Evolutionary conservation across 2,329 filamentous ascomycete species (phyloP).

Genomic region (Teratosphaeriaceae sp.): DNA sequence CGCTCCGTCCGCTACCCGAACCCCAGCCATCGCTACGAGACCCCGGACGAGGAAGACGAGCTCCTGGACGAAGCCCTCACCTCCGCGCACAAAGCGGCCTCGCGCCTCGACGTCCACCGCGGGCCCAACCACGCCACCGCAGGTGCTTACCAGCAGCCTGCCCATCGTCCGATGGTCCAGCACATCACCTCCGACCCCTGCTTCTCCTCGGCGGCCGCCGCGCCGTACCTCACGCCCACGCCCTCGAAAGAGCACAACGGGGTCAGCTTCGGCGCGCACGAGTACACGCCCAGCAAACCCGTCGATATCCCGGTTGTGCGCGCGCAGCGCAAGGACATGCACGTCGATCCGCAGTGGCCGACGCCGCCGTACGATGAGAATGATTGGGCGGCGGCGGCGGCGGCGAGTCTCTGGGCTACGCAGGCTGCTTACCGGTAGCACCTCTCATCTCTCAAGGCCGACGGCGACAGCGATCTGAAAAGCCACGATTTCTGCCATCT

Average conservation of each 20-base stretch:
- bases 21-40: slow-evolving; percentile 80
- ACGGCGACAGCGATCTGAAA: no score
- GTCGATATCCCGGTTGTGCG: slow-evolving; percentile 59
- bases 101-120: slow-evolving; percentile 54
- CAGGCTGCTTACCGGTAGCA: slow-evolving; percentile 40
- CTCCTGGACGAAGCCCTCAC: slow-evolving; percentile 82
- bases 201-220: no score
- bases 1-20: slow-evolving; percentile 67
- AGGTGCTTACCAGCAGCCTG: slow-evolving; percentile 9
- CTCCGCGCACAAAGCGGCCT: slow-evolving; percentile 68
- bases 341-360: slow-evolving; percentile 68
- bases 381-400: slow-evolving; percentile 80
- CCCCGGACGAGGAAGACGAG: slow-evolving; percentile 94
- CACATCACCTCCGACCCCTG: slow-evolving; percentile 60
- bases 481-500: no score
- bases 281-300: slow-evolving; percentile 61
- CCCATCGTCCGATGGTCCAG: slow-evolving; percentile 44
- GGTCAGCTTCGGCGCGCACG: slow-evolving; percentile 62
- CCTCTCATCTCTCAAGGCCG: no score
- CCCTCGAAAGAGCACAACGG: slow-evolving; percentile 79
- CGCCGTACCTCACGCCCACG: slow-evolving; percentile 59
- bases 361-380: slow-evolving; percentile 92
- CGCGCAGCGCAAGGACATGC: slow-evolving; percentile 43
- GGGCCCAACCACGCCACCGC: slow-evolving; percentile 1
- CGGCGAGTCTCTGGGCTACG: slow-evolving; percentile 73